Evolutionary conservation across 2,329 filamentous ascomycete genomes (phyloP).

Genomic region (Diaporthe batatas): DNA sequence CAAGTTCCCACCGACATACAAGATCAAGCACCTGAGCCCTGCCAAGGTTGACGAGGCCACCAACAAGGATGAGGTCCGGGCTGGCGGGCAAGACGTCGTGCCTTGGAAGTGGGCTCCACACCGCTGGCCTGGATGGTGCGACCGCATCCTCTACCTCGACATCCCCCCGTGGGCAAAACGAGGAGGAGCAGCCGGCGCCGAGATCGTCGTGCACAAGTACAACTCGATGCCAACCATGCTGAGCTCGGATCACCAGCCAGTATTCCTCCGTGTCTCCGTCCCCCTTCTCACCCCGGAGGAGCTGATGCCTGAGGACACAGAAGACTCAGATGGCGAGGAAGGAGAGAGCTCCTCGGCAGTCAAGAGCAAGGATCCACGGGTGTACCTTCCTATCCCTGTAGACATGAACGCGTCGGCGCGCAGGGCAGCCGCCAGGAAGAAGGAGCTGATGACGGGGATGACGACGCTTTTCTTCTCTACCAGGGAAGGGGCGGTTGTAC

Average conservation of each 20-base stretch:
- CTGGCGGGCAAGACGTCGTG: slow-evolving; percentile 49
- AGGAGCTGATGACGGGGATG: slow-evolving; percentile 65
- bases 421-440: slow-evolving; percentile 59
- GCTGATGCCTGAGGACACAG: slow-evolving; percentile 50
- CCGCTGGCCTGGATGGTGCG: slow-evolving; percentile 93
- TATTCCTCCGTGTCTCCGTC: slow-evolving; percentile 78
- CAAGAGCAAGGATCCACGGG: slow-evolving; percentile 55
- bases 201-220: slow-evolving; percentile 74
- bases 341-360: neutral
- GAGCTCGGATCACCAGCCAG: slow-evolving; percentile 90
- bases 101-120: slow-evolving; percentile 83
- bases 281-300: slow-evolving; percentile 65
- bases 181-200: slow-evolving; percentile 37
- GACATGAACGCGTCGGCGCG: slow-evolving; percentile 69
- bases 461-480: slow-evolving; percentile 69
- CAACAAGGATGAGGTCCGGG: slow-evolving; percentile 45
- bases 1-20: slow-evolving; percentile 92
- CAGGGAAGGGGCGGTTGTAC: slow-evolving; percentile 60
- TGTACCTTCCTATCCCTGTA: slow-evolving; percentile 63
- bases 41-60: slow-evolving; percentile 46
- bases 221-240: slow-evolving; percentile 80
- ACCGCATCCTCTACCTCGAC: slow-evolving; percentile 85
- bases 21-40: slow-evolving; percentile 72
- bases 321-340: slow-evolving; percentile 19
- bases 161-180: slow-evolving; percentile 65